Base-by-base conservation (phyloP, 441 rosid species). In the Erodium texanum region DNA sequence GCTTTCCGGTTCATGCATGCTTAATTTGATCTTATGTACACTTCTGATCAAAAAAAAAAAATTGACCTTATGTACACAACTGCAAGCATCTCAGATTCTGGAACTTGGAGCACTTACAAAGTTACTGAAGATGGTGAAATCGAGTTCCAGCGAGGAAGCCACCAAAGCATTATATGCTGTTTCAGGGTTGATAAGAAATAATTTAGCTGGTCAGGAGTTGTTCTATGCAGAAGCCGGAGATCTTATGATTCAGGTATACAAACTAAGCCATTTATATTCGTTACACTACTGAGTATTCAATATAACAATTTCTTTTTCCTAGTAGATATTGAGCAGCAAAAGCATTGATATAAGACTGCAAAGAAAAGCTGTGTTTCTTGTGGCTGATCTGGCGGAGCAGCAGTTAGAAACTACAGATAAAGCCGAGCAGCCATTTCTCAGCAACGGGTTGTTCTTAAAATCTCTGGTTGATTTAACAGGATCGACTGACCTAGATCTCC, bases 161-260 rank as follows among this genome's bases (percentile, higher is more conserved):
- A 84, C 69, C 68, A 93, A 93, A 81, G 96, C 97, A 67, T 81
- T 91, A 29, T 88, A 83, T 82, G 96, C 93, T 81, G 86, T 89
- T 77, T 93, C 93, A 36, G 83, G 93, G 16, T 72, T 93, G 83
- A 83, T 91, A 41, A 82, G 83, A 62, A 89, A 91, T 69, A 87
- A 85, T 81, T 23, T 87, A 65, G 83, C 78, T 77, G 92, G 88
- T 65, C 97, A 91, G 77, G 87, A 85, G 66, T 66, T 86, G 78
- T 93, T 93, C 76, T 85, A 79, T 74, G 79, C 84, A 20, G 86
- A 84, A 78, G 87, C 80, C 48, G 99, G 99, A 66, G 90, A 89
- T 75, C 66, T 79, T 70, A 81, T 93, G 85, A 91, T 93, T 82
- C 90, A 80, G 97, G 99, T 93, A 74, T 73, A 65, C 62, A 50